Percentiles rank a stretch among this genome's conserved stretches.
phyloP scores from a whole-genome alignment of 1,284 basidiomycete species.

The Ustilago lituana region DNA sequence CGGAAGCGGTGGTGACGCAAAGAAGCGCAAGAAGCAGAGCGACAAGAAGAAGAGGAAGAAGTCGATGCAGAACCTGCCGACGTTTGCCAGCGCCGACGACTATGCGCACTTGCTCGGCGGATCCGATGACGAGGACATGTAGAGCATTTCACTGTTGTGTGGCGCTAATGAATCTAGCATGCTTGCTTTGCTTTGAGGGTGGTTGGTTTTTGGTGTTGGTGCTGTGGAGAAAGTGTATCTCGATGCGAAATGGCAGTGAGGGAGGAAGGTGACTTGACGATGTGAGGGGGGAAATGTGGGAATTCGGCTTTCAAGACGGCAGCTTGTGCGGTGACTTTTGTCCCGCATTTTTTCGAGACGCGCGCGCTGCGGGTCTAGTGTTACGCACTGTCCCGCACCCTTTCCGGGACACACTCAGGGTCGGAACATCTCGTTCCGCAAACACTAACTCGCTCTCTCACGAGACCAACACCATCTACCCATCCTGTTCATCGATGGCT shows the following conservation, averaged over 20 bases:
- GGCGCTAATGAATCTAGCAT: too few relatives aligned
- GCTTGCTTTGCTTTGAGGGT: too few relatives aligned
- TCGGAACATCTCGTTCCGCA: background rate
- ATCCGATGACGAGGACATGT: conserved; percentile 73
- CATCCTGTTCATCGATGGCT: too few relatives aligned
- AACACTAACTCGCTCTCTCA: background rate
- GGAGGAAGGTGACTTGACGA: too few relatives aligned
- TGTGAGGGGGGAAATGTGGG: too few relatives aligned
- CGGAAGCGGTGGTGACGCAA: conserved; percentile 29
- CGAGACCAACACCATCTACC: background rate
- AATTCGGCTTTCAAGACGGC: conserved; percentile 5
- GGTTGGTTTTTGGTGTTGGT: too few relatives aligned
- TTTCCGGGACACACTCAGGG: background rate
- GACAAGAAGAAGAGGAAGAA: conserved; percentile 76
- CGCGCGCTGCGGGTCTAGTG: too few relatives aligned
- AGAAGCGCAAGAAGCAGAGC: conserved; percentile 55
- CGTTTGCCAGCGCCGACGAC: conserved; percentile 93
- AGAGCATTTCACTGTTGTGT: background rate
- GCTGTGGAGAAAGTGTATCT: too few relatives aligned
- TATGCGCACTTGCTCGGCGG: conserved; percentile 83
- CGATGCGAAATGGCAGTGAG: too few relatives aligned
- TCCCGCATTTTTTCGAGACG: background rate
- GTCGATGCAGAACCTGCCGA: conserved; percentile 76
- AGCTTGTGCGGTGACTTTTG: background rate
- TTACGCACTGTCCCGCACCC: too few relatives aligned